Evolutionary conservation across 148 eudicot species (phyloP).

Genomic region (Salicornia ramosissima): DNA sequence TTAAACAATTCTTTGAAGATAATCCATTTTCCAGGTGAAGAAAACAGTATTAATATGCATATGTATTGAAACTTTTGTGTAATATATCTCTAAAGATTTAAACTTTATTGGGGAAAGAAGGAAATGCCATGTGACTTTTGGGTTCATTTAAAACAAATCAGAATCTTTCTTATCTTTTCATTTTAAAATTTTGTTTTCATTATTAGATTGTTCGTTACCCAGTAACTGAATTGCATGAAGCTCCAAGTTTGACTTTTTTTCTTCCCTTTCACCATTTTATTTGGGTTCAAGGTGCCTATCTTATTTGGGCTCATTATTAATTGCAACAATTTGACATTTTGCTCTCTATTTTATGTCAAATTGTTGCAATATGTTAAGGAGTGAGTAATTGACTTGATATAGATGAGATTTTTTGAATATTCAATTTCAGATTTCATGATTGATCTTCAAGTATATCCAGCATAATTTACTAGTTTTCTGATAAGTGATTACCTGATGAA

Average conservation of each 20-base stretch:
- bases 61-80: neutral
- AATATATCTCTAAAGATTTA: neutral
- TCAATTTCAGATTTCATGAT: neutral
- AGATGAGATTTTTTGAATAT: neutral
- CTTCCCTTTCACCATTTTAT: neutral
- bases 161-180: neutral
- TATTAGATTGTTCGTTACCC: neutral
- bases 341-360: too few relatives aligned
- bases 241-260: constrained; percentile 1
- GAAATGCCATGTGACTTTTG: neutral
- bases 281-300: constrained; percentile 7
- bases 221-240: constrained; percentile 13
- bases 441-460: neutral
- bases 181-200: neutral
- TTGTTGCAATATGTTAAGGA: too few relatives aligned
- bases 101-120: neutral
- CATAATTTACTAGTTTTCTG: neutral
- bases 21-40: constrained; percentile 16
- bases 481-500: constrained; percentile 2
- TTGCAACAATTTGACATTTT: too few relatives aligned
- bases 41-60: neutral
- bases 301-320: neutral
- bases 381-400: neutral
- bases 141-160: neutral
- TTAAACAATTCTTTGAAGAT: constrained; percentile 14